Conservation (phyloP, 257 asterid genomes). For the Gynochthodes officinalis region DNA sequence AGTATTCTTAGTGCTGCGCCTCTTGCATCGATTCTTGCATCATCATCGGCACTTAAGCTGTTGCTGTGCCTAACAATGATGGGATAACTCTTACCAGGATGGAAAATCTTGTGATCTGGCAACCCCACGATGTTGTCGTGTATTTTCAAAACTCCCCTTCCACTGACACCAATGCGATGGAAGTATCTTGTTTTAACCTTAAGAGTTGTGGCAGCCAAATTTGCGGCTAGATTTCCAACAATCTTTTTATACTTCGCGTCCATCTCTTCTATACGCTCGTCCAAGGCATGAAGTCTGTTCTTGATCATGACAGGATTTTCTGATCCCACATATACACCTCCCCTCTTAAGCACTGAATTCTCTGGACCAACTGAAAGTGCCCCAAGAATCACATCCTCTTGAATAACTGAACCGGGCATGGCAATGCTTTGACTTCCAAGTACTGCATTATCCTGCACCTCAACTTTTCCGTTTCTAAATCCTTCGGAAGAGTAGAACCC, state of each 20-base stretch:
- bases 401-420: slow-evolving; percentile 64
- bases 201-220: slow-evolving; percentile 73
- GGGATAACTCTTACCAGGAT: slow-evolving; percentile 47
- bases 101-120: slow-evolving; percentile 61
- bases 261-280: slow-evolving; percentile 87
- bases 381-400: slow-evolving; percentile 69
- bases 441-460: slow-evolving; percentile 58
- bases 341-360: slow-evolving; percentile 57
- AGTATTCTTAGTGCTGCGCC: slow-evolving; percentile 72
- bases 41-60: slow-evolving; percentile 82
- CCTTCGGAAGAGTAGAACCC: slow-evolving; percentile 59
- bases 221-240: slow-evolving; percentile 75
- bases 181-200: slow-evolving; percentile 69
- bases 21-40: slow-evolving; percentile 75
- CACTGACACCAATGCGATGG: slow-evolving; percentile 71
- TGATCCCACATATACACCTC: slow-evolving; percentile 80
- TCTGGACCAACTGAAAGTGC: slow-evolving; percentile 74
- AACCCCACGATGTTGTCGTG: slow-evolving; percentile 55
- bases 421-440: slow-evolving; percentile 82
- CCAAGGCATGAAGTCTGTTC: slow-evolving; percentile 61
- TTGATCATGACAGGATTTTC: slow-evolving; percentile 70
- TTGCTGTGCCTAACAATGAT: slow-evolving; percentile 76
- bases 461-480: slow-evolving; percentile 43
- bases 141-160: slow-evolving; percentile 52
- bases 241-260: slow-evolving; percentile 66